Base-by-base conservation (phyloP, 2,329 filamentous ascomycete species). In the Ascocoryne sarcoides region DNA sequence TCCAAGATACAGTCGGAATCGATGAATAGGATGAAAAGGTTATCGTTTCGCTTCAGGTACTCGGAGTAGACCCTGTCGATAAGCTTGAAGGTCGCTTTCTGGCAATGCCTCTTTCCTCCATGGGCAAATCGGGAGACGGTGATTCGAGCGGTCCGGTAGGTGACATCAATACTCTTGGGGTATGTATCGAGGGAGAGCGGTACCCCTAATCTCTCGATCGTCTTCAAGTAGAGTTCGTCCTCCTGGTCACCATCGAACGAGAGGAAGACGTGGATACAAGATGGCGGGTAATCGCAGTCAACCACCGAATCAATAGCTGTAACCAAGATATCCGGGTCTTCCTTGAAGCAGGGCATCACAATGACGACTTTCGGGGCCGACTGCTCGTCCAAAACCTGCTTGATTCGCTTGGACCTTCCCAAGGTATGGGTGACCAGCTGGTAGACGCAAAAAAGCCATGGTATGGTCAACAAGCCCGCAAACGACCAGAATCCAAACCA, bases 401-500 rank as follows among this genome's bases (percentile, higher is more conserved):
- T 89, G 58, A 95, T 85, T 38, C 82, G 75, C 60, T 86, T 87
- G 31, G 73, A 80, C 48, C 87, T 77, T 16, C 90, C 89, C 18
- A 96, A 70, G 23, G 86, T 83, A 53, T 92, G 84, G 7, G 85
- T 94, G 42, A 94, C 84, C 4, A 95, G 75, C 56, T 93, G 84
- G 58, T 93, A 95, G 41, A 96, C 75, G 62, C 89, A 95, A 57
- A 95, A 84, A 3, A 95, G 72, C 87, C 88, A 95, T 0, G 92
- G 92, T 1, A 95, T 70, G 1, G 84, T 87, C 43, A 98, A 67
- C 8, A 96, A 76, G 48, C 78, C 76, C 1, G 89, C 82, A 52
- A 96, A 96, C 19, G 83, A 80, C 81, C 86, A 95, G 62, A 96
- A 96, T 3, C 88, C 89, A 57, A 96, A 95, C 84, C 87, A 93